phyloP scores from a whole-genome alignment of 306 rosid species.

The Begonia fuchsioides region DNA sequence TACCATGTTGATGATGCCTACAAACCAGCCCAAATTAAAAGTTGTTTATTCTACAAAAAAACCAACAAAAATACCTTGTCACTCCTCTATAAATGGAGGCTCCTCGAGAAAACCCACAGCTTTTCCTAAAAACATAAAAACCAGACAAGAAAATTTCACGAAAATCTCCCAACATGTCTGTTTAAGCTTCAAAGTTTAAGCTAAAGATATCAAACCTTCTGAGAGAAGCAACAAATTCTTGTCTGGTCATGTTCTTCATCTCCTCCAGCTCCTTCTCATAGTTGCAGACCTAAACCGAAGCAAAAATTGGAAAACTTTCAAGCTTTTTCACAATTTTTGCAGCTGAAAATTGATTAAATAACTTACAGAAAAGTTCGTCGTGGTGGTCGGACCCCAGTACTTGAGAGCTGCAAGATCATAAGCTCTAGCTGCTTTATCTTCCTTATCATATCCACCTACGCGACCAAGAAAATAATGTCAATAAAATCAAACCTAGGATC shows the following conservation, averaged over 20 bases:
- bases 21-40: no score
- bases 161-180: no score
- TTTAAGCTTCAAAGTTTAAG: no score
- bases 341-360: not conserved
- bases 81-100: constrained; percentile 96
- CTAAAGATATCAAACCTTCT: constrained; percentile 40
- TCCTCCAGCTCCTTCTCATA: constrained; percentile 72
- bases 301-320: no score
- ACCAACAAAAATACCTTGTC: constrained; percentile 43
- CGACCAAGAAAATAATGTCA: constrained; percentile 1
- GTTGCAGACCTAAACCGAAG: constrained; percentile 67
- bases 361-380: constrained; percentile 75
- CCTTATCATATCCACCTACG: constrained; percentile 90
- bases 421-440: constrained; percentile 98
- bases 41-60: no score
- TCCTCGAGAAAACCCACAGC: constrained; percentile 96
- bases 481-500: constrained; percentile 13
- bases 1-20: constrained; percentile 98
- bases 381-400: constrained; percentile 99
- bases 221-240: constrained; percentile 92
- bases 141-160: not conserved
- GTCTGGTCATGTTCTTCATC: constrained; percentile 94
- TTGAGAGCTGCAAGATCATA: constrained; percentile 96
- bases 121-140: constrained; percentile 36
- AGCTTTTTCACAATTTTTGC: no score